Evolutionary conservation across 495 filamentous ascomycete genomes (phyloP).

Genomic region (Aspergillus bridgeri): DNA sequence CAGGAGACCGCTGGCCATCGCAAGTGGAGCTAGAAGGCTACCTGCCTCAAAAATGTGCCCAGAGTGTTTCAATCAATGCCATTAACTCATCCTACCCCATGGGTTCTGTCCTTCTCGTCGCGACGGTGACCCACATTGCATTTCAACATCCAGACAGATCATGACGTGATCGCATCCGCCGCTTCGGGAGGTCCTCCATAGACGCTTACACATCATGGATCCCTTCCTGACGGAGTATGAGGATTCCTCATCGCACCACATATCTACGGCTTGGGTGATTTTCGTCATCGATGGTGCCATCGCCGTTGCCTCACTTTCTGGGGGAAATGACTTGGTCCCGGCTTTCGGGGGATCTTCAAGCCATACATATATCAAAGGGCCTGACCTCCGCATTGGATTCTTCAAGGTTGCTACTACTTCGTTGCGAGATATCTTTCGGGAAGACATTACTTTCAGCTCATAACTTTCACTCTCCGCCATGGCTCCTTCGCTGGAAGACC

Average conservation of each 20-base stretch:
- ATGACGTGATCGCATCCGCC: slow-evolving; percentile 5
- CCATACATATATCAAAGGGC: neutral
- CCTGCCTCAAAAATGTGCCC: neutral
- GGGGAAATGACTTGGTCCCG: neutral
- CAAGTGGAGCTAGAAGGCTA: neutral
- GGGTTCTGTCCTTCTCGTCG: neutral
- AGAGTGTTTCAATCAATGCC: neutral
- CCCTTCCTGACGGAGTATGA: neutral
- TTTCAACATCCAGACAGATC: neutral
- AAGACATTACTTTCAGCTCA: neutral
- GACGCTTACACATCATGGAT: neutral
- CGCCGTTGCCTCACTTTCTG: slow-evolving; percentile 15
- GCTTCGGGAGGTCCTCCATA: slow-evolving; percentile 1
- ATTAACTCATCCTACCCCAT: slow-evolving; percentile 5
- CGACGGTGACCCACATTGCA: neutral
- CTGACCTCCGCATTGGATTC: neutral
- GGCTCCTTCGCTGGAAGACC: slow-evolving; percentile 37
- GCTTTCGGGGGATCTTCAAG: neutral
- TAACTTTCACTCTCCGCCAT: slow-evolving; percentile 14
- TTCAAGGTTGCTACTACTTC: neutral
- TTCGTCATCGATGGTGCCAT: slow-evolving; percentile 33
- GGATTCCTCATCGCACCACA: neutral
- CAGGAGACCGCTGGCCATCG: neutral
- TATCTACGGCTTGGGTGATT: slow-evolving; percentile 24
- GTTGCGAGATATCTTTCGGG: neutral